Base-by-base conservation (phyloP, 2,329 filamentous ascomycete species). In the Colletotrichum lini region DNA sequence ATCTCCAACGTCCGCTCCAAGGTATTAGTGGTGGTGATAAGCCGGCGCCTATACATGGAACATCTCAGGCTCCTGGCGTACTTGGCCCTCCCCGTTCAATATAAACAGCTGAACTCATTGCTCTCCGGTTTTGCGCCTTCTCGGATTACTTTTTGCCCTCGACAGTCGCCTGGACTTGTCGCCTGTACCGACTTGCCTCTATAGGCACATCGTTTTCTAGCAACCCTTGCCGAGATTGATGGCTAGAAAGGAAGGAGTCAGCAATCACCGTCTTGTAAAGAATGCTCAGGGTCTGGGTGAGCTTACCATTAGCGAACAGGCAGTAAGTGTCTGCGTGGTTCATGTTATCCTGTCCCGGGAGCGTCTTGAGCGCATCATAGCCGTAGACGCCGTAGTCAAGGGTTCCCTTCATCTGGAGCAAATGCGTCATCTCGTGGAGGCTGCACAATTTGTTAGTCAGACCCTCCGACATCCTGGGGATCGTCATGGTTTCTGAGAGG, bases 361-460 rank as follows among this genome's bases (percentile, higher is more conserved):
- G 64, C 42, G 26, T 50, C 35, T 52, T 60, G 26, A 74, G 23
- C 15, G 49, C 67, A 38, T 68, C 54, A 66, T 75, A 75, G 38
- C 74, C 74, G 44, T 75, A 75, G 42, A 71, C 44, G 21, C 72
- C 72, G 50, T 67, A 76, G 53, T 73, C 72, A 2, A 65, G 58
- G 3, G 90, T 92, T 15, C 89, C 88, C 66, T 88, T 89, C 72
- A 80, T 81, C 84, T 77, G 85, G 81, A 21, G 86, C 84, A 87
- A 74, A 77, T 93, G 92, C 8, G 91, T 92, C 76, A 86, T 83
- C 84, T 93, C 91, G 76, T 93, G 91, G 15, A 93, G 88, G 88
- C 81, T 91, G 88, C n/a, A 8, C 18, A 76, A 92, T 90, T 80
- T 92, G 90, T 68, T n/a, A 68, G 65, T 44, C 9, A 12, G 4